Conservation (phyloP, 2,329 filamentous ascomycete species). For the Zymoseptoria crescenta region DNA sequence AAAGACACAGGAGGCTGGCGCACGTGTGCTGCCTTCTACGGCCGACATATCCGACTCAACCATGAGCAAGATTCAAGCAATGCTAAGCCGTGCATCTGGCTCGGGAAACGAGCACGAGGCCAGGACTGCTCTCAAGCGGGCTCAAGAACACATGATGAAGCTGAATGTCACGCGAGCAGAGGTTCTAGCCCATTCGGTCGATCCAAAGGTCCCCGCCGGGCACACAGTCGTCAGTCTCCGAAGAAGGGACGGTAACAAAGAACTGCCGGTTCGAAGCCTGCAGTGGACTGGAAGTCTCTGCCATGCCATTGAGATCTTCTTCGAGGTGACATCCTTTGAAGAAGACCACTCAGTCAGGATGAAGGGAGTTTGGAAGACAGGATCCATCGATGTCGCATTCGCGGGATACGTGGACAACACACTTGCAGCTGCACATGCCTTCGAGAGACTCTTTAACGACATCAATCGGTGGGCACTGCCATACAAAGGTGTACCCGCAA, state of each 20-base stretch:
- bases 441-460: constrained; percentile 21
- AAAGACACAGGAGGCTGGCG: not conserved
- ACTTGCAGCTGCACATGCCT: constrained; percentile 18
- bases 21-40: not conserved
- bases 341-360: not conserved
- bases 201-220: constrained; percentile 5
- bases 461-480: constrained; percentile 11
- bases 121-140: constrained; percentile 6
- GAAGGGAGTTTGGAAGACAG: not conserved
- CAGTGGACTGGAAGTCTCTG: not conserved
- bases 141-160: constrained; percentile 10
- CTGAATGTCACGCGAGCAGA: constrained; percentile 14
- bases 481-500: constrained; percentile 4
- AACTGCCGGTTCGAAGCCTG: not conserved
- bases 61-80: constrained; percentile 6
- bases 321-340: constrained; percentile 2
- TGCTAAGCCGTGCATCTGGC: constrained; percentile 8
- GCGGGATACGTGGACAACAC: constrained; percentile 23
- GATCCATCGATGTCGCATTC: constrained; percentile 10
- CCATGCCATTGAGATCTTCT: constrained; percentile 7
- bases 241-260: constrained; percentile 8
- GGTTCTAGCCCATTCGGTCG: constrained; percentile 7
- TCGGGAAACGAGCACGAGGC: constrained; percentile 3
- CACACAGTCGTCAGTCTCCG: constrained; percentile 6
- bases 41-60: not conserved